Percentiles rank a stretch among this genome's conserved stretches.
Evolutionary conservation across 768 basidiomycete genomes (phyloP).

Genomic region (Ramaria sp.): DNA sequence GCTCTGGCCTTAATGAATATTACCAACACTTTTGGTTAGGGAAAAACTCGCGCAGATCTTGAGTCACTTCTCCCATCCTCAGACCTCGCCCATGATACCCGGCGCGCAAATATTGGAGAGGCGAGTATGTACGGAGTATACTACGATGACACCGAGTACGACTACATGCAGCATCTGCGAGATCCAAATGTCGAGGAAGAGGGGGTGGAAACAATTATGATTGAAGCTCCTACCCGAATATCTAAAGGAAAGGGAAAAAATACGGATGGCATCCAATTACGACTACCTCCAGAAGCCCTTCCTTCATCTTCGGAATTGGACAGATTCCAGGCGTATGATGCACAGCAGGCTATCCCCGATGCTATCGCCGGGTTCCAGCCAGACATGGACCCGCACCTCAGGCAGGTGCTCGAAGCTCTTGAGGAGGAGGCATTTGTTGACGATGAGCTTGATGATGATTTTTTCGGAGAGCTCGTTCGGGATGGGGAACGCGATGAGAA

Average conservation of each 20-base stretch:
- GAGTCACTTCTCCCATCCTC: constrained; percentile 45
- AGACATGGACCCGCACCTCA: constrained; percentile 91
- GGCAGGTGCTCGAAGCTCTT: constrained; percentile 86
- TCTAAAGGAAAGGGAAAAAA: constrained; percentile 28
- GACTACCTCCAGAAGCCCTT: constrained; percentile 57
- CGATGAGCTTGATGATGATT: constrained; percentile 59
- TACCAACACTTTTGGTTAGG: constrained; percentile 28
- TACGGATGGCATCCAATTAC: constrained; percentile 29
- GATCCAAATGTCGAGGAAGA: constrained; percentile 65
- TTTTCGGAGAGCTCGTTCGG: constrained; percentile 60
- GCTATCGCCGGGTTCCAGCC: constrained; percentile 86
- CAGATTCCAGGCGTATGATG: constrained; percentile 49
- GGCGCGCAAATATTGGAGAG: constrained; percentile 62
- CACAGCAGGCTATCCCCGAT: constrained; percentile 67
- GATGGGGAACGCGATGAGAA: constrained; percentile 57
- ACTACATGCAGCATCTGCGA: constrained; percentile 97
- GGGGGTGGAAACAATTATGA: constrained; percentile 68
- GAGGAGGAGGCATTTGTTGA: constrained; percentile 95
- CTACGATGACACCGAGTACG: constrained; percentile 93
- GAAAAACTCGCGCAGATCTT: constrained; percentile 73
- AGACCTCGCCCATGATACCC: constrained; percentile 33
- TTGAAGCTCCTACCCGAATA: constrained; percentile 53
- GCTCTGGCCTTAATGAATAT: constrained; percentile 3
- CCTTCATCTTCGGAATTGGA: constrained; percentile 69
- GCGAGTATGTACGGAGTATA: constrained; percentile 84